Evolutionary conservation across 164 flowering plant species (phyloP).

Genomic region (Platanus orientalis): DNA sequence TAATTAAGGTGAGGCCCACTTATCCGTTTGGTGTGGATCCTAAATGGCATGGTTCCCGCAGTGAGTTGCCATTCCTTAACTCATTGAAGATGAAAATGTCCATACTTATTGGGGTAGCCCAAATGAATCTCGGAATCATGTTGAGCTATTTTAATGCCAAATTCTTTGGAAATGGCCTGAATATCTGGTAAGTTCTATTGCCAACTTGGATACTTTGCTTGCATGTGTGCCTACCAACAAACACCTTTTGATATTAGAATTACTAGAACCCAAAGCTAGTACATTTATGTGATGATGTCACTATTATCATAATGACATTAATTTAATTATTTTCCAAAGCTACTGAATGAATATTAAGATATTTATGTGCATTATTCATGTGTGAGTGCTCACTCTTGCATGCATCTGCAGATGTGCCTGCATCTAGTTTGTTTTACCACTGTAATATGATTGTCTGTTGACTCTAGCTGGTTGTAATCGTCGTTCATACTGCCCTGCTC

Average conservation of each 20-base stretch:
- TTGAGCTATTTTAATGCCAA: constrained; percentile 83
- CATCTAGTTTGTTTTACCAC: not conserved
- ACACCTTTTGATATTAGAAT: not conserved
- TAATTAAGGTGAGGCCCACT: constrained; percentile 72
- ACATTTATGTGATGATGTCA: no score
- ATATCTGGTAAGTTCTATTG: constrained; percentile 59
- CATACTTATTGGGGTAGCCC: constrained; percentile 89
- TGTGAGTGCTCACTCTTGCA: not conserved
- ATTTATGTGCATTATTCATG: not conserved
- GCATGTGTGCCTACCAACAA: constrained; percentile 1
- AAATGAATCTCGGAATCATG: constrained; percentile 95
- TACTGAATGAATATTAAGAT: no score
- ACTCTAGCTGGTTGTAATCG: not conserved
- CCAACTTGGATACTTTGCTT: not conserved
- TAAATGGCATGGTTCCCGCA: constrained; percentile 90
- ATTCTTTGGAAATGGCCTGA: constrained; percentile 58
- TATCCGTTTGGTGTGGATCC: constrained; percentile 98
- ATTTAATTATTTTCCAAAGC: no score
- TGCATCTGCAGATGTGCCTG: not conserved
- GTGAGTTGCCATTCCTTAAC: constrained; percentile 91
- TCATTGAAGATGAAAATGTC: constrained; percentile 99
- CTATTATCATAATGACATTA: no score
- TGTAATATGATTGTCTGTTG: not conserved
- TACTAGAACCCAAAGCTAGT: no score
- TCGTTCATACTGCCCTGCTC: constrained; percentile 6